phyloP scores from a whole-genome alignment of 2,329 filamentous ascomycete species.

The Lasiodiplodia theobromae region DNA sequence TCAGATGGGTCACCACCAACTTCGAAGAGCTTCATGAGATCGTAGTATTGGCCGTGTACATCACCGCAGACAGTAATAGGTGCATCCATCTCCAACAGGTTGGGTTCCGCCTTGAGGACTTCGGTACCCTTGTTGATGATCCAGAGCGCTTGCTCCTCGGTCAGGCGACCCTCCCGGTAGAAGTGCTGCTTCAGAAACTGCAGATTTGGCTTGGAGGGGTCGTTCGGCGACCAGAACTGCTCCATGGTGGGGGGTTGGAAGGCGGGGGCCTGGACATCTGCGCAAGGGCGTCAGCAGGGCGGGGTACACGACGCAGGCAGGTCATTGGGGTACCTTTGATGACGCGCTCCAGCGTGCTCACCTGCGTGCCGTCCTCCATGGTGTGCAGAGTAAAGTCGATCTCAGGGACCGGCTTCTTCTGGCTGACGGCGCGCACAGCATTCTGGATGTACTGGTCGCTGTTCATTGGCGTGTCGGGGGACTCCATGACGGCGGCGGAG shows the following conservation, averaged over 20 bases:
- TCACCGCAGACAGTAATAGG: conserved; percentile 99
- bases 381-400: conserved; percentile 98
- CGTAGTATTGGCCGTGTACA: conserved; percentile 98
- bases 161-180: conserved; percentile 94
- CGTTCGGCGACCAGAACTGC: conserved; percentile 89
- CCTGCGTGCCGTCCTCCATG: conserved; percentile 96
- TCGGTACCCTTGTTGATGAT: conserved; percentile 90
- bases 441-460: conserved; percentile 72
- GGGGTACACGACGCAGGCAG: conserved; percentile 18
- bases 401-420: conserved; percentile 95
- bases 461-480: conserved; percentile 42
- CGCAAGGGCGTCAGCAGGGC: conserved; percentile 38
- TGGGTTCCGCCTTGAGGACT: conserved; percentile 87
- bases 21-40: conserved; percentile 99
- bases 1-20: conserved; percentile 96
- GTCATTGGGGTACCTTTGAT: conserved; percentile 81
- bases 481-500: conserved; percentile 40
- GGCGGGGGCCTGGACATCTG: conserved; percentile 97
- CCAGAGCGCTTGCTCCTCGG: conserved; percentile 96
- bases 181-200: conserved; percentile 97
- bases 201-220: conserved; percentile 88
- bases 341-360: conserved; percentile 93
- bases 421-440: conserved; percentile 87
- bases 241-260: conserved; percentile 92
- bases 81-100: conserved; percentile 98